A percentile compares a stretch with the other conserved stretches of the same genome.
Evolutionary conservation across 257 asterid genomes (phyloP).

Genomic region (Jacaranda copaia): DNA sequence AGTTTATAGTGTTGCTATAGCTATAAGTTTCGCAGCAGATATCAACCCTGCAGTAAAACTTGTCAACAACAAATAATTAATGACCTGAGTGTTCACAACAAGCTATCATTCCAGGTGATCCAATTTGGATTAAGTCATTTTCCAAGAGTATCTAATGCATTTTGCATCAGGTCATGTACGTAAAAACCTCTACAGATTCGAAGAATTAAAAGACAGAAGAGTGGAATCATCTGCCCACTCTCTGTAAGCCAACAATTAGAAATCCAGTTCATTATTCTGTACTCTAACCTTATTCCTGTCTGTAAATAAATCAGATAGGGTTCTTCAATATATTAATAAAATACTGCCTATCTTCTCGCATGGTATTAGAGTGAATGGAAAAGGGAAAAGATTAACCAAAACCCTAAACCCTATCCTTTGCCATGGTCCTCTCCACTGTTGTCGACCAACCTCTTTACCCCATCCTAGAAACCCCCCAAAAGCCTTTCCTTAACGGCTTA

Average conservation of each 20-base stretch:
- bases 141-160: not conserved
- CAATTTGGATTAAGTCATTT: not conserved
- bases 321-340: too few species aligned
- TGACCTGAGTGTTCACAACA: not conserved
- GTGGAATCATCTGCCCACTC: not conserved
- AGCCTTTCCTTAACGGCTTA: too few species aligned
- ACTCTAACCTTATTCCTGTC: too few species aligned
- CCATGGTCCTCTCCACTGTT: too few species aligned
- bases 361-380: too few species aligned
- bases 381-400: too few species aligned
- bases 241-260: not conserved
- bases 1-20: not conserved
- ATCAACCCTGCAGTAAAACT: conserved; percentile 1
- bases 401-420: too few species aligned
- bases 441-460: too few species aligned
- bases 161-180: not conserved
- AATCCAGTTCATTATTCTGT: not conserved
- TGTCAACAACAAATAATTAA: not conserved
- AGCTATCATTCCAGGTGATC: not conserved
- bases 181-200: not conserved
- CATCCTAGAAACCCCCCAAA: too few species aligned
- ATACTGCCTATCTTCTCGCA: too few species aligned
- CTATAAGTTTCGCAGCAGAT: not conserved
- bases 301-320: too few species aligned
- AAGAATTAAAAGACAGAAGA: not conserved